These are phyloP conservation scores for Phaffia australis DNA, from an alignment of 768 basidiomycete species.

Conservation along the genomic window DNA sequence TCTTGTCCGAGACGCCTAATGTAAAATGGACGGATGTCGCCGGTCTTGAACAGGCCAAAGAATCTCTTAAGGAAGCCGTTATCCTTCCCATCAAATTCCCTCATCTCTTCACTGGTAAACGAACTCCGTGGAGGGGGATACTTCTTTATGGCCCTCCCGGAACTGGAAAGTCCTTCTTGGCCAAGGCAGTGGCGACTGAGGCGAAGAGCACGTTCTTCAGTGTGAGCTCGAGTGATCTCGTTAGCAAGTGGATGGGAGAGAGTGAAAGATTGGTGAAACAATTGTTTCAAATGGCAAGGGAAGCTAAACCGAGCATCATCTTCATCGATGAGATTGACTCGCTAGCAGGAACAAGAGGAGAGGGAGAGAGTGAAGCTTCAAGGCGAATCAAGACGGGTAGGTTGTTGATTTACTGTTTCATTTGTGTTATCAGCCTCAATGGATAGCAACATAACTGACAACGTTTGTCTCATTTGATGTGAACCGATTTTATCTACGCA, in stretches of 20 bases:
- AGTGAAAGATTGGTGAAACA: constrained; percentile 97
- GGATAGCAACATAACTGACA: neutral
- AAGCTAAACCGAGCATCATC: constrained; percentile 93
- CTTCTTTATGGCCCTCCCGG: constrained; percentile 94
- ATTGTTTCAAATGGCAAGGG: constrained; percentile 88
- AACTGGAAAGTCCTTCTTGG: constrained; percentile 91
- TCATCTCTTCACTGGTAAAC: constrained; percentile 94
- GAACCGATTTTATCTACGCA: constrained; percentile 18
- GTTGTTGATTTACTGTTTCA: neutral
- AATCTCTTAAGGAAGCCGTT: constrained; percentile 92
- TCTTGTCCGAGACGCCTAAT: constrained; percentile 85
- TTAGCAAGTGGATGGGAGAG: constrained; percentile 99
- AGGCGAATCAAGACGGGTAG: constrained; percentile 86
- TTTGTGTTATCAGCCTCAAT: neutral
- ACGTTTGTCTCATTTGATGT: constrained; percentile 24
- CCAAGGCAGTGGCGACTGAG: constrained; percentile 97
- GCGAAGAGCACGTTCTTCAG: constrained; percentile 99
- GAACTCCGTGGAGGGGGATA: constrained; percentile 94
- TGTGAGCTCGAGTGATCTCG: constrained; percentile 86
- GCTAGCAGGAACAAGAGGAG: constrained; percentile 82
- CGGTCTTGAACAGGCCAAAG: constrained; percentile 88
- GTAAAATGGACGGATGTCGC: constrained; percentile 98
- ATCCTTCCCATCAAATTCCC: constrained; percentile 99
- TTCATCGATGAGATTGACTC: constrained; percentile 99
- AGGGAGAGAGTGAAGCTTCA: constrained; percentile 96